Evolutionary conservation across 2,329 filamentous ascomycete genomes (phyloP), one percentile per base, ranked within the genome.

Genomic region (Aureobasidium vineae): DNA sequence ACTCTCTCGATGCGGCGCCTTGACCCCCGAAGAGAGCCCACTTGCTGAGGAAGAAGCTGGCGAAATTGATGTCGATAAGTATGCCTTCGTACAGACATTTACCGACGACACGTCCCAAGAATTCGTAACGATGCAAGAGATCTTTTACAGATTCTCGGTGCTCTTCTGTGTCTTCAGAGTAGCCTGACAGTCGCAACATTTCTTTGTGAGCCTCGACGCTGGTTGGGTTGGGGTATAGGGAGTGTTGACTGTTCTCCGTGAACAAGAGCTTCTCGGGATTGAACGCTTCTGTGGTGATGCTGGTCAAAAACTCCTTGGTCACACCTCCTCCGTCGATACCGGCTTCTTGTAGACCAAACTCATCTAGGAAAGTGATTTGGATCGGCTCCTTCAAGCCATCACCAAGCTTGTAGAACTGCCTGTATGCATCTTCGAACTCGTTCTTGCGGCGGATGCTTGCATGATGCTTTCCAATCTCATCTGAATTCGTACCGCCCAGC

Each of bases 1-100:
- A 85, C 75, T 87, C 89, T 70, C 85, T 87, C 21, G 88, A 83
- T 1, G 87, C 85, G 40, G 87, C 82, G 19, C 84, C 83, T 28
- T 79, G 78, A 5, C 86, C 87, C 19, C 89, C 89, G 13, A 89
- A 88, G 63, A 94, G 84, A 2, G 92, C 87, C 95, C 95, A 99
- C 76, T 98, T 97, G 68, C 97, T 85, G 7, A 99, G 84, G 79
- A 99, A 99, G 80, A 99, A 99, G 0, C 91, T 89, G 0, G 94
- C 93, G 80, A 99, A 99, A 60, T 87, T 87, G 68, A 97, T 88
- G 77, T 99, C 93, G 54, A 98, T 88, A 3, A 99, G 83, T 52
- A 99, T 98, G 0, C 93, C 93, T 79, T 99, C 95, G 74, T 99
- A 99, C 73, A 99, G 82, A 77, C 95, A 99, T 76, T 99, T 99